A percentile compares a stretch with the other conserved stretches of the same genome.
Evolutionary conservation across 148 eudicot species (phyloP).

Genomic region (Polygonum aviculare): DNA sequence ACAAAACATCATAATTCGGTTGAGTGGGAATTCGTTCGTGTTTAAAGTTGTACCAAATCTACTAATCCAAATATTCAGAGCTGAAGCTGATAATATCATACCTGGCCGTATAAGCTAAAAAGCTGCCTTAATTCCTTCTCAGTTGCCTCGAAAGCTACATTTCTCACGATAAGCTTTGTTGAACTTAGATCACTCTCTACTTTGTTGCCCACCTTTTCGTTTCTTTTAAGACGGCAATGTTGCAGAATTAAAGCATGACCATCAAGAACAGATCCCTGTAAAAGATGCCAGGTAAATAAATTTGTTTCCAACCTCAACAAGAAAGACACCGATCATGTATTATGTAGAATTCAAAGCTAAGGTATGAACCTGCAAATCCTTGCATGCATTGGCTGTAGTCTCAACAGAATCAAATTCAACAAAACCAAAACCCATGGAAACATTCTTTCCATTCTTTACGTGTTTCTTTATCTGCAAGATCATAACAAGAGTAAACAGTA

Average conservation of each 20-base stretch:
- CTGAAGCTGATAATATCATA: slow-evolving; percentile 14
- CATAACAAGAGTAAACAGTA: neutral
- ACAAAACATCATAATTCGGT: neutral
- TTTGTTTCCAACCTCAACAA: neutral
- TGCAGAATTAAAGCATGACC: slow-evolving; percentile 88
- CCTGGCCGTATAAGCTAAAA: slow-evolving; percentile 92
- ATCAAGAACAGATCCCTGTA: slow-evolving; percentile 92
- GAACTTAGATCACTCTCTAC: slow-evolving; percentile 59
- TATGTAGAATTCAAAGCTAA: neutral
- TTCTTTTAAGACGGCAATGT: slow-evolving; percentile 63
- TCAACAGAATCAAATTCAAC: slow-evolving; percentile 81
- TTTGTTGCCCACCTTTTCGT: slow-evolving; percentile 39
- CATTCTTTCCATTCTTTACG: slow-evolving; percentile 69
- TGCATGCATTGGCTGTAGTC: slow-evolving; percentile 63
- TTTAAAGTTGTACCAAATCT: neutral
- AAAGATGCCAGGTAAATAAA: neutral
- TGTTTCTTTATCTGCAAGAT: slow-evolving; percentile 64
- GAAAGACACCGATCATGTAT: neutral
- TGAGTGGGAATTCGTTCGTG: neutral
- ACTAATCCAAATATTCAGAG: neutral
- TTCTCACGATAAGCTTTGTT: slow-evolving; percentile 82
- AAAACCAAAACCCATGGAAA: slow-evolving; percentile 89
- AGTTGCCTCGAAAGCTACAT: slow-evolving; percentile 98
- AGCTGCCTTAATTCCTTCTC: slow-evolving; percentile 80
- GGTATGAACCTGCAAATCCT: slow-evolving; percentile 62